Evolutionary conservation across 179 eudicot genomes (phyloP).

Genomic region (Beta macrorhiza): DNA sequence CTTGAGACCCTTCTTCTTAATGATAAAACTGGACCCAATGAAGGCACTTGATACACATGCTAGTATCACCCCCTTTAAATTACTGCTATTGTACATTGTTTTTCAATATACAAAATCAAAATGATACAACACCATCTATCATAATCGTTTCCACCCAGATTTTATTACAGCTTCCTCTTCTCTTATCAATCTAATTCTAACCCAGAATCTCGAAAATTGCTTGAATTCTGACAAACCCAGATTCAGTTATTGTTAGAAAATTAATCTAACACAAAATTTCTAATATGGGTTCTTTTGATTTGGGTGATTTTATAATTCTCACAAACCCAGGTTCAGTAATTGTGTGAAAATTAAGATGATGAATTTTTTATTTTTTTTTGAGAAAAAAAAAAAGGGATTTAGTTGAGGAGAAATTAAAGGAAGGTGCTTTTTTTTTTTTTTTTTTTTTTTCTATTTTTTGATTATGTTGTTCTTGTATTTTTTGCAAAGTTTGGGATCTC

Average conservation of each 20-base stretch:
- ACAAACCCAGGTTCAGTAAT: conserved; percentile 22
- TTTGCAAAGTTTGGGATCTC: conserved; percentile 16
- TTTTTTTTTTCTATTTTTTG: not conserved
- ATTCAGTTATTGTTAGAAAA: conserved; percentile 8
- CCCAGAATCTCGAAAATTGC: not conserved
- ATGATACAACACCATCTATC: conserved; percentile 24
- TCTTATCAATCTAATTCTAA: conserved; percentile 5
- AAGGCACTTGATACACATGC: conserved; percentile 82
- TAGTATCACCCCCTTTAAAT: conserved; percentile 64
- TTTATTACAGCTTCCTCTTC: not conserved
- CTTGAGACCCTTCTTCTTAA: conserved; percentile 88
- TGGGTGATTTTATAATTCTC: not conserved
- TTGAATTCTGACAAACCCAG: not conserved
- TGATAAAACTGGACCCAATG: conserved; percentile 84
- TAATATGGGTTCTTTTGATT: not conserved
- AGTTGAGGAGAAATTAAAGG: conserved; percentile 28
- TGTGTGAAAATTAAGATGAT: not conserved
- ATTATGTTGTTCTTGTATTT: not conserved
- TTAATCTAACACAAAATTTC: no score
- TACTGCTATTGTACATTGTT: conserved; percentile 52
- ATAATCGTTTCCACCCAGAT: conserved; percentile 31
- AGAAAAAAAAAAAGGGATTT: not conserved
- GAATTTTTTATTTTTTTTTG: not conserved
- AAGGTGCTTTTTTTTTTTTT: not conserved
- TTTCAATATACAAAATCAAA: conserved; percentile 3